Percentiles rank a stretch among this genome's conserved stretches.
Evolutionary conservation across 208 protist genomes (phyloP).

Genomic region (Angomonas ambiguus): DNA sequence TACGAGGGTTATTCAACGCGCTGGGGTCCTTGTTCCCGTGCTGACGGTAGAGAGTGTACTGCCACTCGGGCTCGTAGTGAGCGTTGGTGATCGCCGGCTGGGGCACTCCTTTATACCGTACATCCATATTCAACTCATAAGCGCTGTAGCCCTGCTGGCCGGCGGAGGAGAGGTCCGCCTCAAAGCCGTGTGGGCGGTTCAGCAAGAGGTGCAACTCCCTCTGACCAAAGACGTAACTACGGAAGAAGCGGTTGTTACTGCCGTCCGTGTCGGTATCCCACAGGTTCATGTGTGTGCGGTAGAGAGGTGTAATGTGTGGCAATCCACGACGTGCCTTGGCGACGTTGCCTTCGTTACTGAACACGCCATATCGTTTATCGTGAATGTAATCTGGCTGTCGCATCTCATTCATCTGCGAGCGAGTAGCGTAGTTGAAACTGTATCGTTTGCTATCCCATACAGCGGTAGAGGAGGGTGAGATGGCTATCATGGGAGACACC

Average conservation of each 20-base stretch:
- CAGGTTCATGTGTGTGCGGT: slow-evolving; percentile 78
- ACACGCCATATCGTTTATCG: slow-evolving; percentile 82
- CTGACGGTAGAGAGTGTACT: slow-evolving; percentile 69
- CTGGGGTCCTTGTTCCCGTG: slow-evolving; percentile 8
- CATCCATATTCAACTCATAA: slow-evolving; percentile 67
- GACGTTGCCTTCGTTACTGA: slow-evolving; percentile 77
- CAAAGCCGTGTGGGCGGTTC: slow-evolving; percentile 67
- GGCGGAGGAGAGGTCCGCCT: slow-evolving; percentile 38
- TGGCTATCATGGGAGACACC: background rate
- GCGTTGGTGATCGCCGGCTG: slow-evolving; percentile 73
- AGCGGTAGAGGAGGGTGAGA: slow-evolving; percentile 7
- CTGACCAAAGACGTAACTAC: slow-evolving; percentile 71
- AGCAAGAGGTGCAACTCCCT: slow-evolving; percentile 74
- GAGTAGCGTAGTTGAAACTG: slow-evolving; percentile 85
- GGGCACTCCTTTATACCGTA: slow-evolving; percentile 69
- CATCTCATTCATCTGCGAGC: slow-evolving; percentile 73
- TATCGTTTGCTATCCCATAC: slow-evolving; percentile 46
- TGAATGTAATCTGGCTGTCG: slow-evolving; percentile 81
- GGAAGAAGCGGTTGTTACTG: slow-evolving; percentile 77
- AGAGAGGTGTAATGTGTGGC: slow-evolving; percentile 69
- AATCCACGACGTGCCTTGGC: slow-evolving; percentile 61
- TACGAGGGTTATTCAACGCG: slow-evolving; percentile 57
- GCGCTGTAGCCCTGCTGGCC: slow-evolving; percentile 51
- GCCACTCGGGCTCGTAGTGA: slow-evolving; percentile 80
- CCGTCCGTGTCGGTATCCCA: slow-evolving; percentile 90